A percentile compares a stretch with the other conserved stretches of the same genome.
Conservation (phyloP, 1,284 basidiomycete genomes). For the Ganoderma lucidum region DNA sequence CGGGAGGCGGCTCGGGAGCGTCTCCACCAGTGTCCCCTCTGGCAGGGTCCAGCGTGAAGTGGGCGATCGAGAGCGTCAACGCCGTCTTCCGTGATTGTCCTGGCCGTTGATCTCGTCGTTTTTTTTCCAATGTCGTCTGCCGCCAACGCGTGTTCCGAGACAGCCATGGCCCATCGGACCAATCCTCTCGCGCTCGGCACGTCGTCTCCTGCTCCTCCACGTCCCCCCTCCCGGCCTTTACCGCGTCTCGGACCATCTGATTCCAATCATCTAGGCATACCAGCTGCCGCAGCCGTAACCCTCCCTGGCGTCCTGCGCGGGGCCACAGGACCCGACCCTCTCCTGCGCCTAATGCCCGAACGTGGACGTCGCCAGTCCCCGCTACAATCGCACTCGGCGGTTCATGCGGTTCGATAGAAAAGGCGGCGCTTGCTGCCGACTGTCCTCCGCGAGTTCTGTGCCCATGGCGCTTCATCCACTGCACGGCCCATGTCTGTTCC, state of each 20-base stretch:
- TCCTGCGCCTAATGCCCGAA: constrained; percentile 13
- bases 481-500: constrained; percentile 28
- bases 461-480: constrained; percentile 30
- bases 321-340: constrained; percentile 20
- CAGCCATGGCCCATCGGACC: constrained; percentile 25
- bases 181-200: constrained; percentile 17
- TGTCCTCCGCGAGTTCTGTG: constrained; percentile 5
- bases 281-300: constrained; percentile 24
- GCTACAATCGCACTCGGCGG: constrained; percentile 19
- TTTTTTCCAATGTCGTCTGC: constrained; percentile 15
- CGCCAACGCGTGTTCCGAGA: constrained; percentile 25
- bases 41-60: constrained; percentile 6
- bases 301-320: constrained; percentile 21
- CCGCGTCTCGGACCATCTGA: constrained; percentile 24
- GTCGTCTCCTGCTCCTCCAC: constrained; percentile 25
- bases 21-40: constrained; percentile 11
- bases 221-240: constrained; percentile 24
- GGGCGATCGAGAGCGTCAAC: constrained; percentile 21
- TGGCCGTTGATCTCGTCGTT: constrained; percentile 26
- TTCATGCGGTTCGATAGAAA: constrained; percentile 24
- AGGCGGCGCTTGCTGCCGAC: constrained; percentile 25
- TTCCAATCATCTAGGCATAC: constrained; percentile 27
- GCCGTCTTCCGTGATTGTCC: constrained; percentile 23
- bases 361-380: constrained; percentile 3
- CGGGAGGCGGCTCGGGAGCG: constrained; percentile 22